Evolutionary conservation across 75 land plant species (phyloP).

Genomic region (Larix kaempferi): DNA sequence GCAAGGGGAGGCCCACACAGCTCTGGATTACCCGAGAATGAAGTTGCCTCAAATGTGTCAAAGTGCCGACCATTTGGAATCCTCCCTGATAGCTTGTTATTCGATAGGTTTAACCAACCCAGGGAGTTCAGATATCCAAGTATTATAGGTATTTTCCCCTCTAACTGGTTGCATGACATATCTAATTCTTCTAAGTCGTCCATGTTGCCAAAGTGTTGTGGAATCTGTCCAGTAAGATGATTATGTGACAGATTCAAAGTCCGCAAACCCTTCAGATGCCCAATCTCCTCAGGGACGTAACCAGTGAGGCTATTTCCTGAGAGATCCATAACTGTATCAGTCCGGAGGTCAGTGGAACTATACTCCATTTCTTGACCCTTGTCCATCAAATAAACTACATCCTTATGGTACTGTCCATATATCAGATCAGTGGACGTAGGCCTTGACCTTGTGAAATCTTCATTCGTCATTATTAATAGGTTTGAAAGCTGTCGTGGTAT

Average conservation of each 20-base stretch:
- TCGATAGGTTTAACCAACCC: slow-evolving; percentile 6
- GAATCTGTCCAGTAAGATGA: slow-evolving; percentile 2
- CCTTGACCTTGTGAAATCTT: background rate
- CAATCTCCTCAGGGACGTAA: background rate
- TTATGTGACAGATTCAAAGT: slow-evolving; percentile 7
- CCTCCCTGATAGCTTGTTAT: slow-evolving; percentile 11
- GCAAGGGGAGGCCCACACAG: slow-evolving; percentile 15
- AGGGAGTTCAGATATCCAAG: background rate
- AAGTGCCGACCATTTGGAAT: background rate
- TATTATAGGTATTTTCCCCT: background rate
- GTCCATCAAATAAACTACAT: background rate
- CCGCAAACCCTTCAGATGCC: background rate
- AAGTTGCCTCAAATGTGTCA: background rate
- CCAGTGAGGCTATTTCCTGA: slow-evolving; percentile 10
- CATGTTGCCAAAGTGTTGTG: background rate
- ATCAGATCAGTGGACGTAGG: background rate
- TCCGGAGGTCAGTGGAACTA: background rate
- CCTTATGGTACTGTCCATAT: background rate
- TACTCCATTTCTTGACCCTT: background rate
- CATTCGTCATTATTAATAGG: background rate
- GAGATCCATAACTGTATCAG: background rate
- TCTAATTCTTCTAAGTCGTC: background rate
- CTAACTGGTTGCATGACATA: slow-evolving; percentile 11
- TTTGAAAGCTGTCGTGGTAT: background rate
- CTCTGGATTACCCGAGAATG: slow-evolving; percentile 7